Conservation (phyloP, 139 green algal species). For the Pycnococcus provasolii region DNA sequence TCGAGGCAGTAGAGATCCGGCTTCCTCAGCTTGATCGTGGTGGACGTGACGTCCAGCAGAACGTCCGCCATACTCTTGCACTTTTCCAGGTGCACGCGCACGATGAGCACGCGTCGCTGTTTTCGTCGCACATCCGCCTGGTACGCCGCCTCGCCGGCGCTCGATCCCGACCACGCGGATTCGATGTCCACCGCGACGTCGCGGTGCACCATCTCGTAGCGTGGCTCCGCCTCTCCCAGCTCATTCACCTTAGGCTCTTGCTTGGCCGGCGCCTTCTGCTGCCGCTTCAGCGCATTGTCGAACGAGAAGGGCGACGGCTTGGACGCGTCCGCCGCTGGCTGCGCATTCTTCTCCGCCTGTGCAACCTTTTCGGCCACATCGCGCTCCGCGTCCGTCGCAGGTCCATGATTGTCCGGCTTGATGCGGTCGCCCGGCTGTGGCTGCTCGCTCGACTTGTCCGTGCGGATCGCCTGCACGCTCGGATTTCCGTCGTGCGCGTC, state of each 20-base stretch:
- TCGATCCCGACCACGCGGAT: not conserved
- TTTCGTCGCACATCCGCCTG: conserved; percentile 33
- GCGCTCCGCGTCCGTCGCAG: not conserved
- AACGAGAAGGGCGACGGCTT: conserved; percentile 2
- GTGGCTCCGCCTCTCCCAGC: conserved; percentile 1
- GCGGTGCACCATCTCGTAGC: conserved; percentile 5
- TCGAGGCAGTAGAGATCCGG: conserved; percentile 39
- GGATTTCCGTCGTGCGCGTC: conserved; percentile 8
- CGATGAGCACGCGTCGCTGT: conserved; percentile 39
- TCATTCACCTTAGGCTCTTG: not conserved
- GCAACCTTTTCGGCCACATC: not conserved
- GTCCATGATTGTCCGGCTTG: not conserved
- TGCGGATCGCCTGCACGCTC: not conserved
- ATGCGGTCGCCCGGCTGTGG: not conserved
- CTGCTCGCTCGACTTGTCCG: conserved; percentile 2
- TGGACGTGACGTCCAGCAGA: conserved; percentile 40
- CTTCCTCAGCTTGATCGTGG: conserved; percentile 13
- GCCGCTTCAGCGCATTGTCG: conserved; percentile 6
- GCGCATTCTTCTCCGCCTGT: not conserved
- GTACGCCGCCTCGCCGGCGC: conserved; percentile 20
- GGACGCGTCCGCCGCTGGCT: not conserved
- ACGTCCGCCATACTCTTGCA: conserved; percentile 29
- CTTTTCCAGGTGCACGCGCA: conserved; percentile 40
- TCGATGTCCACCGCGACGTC: conserved; percentile 1
- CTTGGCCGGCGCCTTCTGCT: conserved; percentile 1